Percentiles rank a stretch among this genome's conserved stretches.
These are phyloP conservation scores for Solanum hybrid DNA, from an alignment of 305 asterid genomes.

Conservation along the genomic window DNA sequence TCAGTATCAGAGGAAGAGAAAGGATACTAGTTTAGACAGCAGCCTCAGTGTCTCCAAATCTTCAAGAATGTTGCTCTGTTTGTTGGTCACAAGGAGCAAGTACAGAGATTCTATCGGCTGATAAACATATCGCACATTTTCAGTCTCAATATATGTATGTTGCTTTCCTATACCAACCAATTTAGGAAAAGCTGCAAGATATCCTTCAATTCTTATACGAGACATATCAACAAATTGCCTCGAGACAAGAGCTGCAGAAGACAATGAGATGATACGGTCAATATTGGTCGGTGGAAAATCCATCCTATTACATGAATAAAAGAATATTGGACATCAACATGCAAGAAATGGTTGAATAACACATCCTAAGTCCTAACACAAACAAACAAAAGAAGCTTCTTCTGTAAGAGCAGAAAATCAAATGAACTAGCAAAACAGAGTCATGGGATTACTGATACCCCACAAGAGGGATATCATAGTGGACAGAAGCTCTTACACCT, in stretches of 20 bases:
- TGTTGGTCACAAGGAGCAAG: slow-evolving; percentile 82
- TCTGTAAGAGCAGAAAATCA: neutral
- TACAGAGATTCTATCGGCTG: slow-evolving; percentile 75
- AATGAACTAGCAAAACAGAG: neutral
- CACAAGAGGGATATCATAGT: neutral
- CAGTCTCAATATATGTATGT: slow-evolving; percentile 80
- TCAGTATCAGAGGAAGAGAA: slow-evolving; percentile 13
- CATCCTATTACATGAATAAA: neutral
- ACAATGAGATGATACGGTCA: slow-evolving; percentile 18
- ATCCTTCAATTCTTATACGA: slow-evolving; percentile 83
- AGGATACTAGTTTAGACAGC: slow-evolving; percentile 82
- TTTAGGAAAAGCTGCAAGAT: slow-evolving; percentile 90
- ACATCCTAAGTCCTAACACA: neutral
- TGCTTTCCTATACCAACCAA: slow-evolving; percentile 85
- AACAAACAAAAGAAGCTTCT: neutral
- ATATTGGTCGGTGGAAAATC: neutral
- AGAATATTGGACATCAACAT: neutral
- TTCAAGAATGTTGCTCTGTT: slow-evolving; percentile 89
- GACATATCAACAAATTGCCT: slow-evolving; percentile 92
- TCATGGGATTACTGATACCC: neutral
- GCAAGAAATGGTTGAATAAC: neutral
- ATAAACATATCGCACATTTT: slow-evolving; percentile 80
- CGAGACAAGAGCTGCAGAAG: slow-evolving; percentile 63
- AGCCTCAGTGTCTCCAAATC: slow-evolving; percentile 80
- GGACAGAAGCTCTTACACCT: neutral